Base-by-base conservation (phyloP, 148 eudicot genomes). In the Talinum fruticosum region DNA sequence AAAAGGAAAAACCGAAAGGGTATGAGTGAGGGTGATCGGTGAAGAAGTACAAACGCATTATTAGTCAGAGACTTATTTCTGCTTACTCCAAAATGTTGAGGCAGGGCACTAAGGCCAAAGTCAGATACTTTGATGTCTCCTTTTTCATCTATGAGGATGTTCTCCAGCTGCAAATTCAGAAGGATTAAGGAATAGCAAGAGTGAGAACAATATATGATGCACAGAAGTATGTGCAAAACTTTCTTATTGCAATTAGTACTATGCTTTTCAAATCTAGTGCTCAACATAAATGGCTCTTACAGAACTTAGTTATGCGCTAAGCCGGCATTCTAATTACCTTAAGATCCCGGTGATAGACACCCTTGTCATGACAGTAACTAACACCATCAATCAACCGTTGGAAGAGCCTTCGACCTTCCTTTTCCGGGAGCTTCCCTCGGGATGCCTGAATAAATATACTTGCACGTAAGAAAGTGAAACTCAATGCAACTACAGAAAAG, bases 81-180 rank as follows among this genome's bases (percentile, higher is more conserved):
- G 24, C 83, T 79, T 89, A 94, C 98, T 87, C 97, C 85, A 34
- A 89, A 84, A 84, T 95, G 94, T 74, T 93, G 91, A 36, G 99
- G 97, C 69, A 91, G 81, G 66, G 99, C 99, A 83, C 99, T 95
- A 64, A 95, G 97, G 76, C 99, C 99, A 74, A 95, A 95, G 73
- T 95, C 99, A 0, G 96, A 83, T n/a, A 95, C 93, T 83, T 93
- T 95, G 24, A 93, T 81, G 86, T 88, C 82, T 62, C 94, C 97
- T 68, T 87, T 84, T 49, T 86, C 85, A 70, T 91, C 94, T 65
- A 95, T 84, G 37, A 95, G 90, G 64, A 95, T 82, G 79, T 95
- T 95, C 78, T 95, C 99, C 29, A 91, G 87, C 99, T 94, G 93
- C 78, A 88, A 61, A 65, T 32, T 28, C 2, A 10, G 10, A 33